Conservation (phyloP, 139 green algal species). For the Chlorella sp. region DNA sequence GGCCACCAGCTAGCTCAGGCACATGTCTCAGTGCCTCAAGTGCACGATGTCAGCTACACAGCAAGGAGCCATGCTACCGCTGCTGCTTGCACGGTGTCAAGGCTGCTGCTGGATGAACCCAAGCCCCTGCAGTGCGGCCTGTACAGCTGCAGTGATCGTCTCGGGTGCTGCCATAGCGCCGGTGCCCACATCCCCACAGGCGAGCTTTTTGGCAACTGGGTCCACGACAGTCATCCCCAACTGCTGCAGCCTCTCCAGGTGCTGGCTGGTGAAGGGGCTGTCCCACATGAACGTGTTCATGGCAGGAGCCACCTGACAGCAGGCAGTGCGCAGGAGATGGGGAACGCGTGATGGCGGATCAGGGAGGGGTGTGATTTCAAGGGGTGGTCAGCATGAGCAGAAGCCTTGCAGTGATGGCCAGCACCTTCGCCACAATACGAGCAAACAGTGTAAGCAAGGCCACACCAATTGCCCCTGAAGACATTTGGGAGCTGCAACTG, state of each 20-base stretch:
- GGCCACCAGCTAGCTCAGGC: too few species aligned
- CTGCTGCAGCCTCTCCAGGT: conserved; percentile 51
- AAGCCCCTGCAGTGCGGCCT: too few species aligned
- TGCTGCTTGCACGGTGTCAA: too few species aligned
- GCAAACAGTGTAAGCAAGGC: neutral
- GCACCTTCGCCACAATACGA: too few species aligned
- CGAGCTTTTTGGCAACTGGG: conserved; percentile 80
- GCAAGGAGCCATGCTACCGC: too few species aligned
- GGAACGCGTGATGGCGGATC: too few species aligned
- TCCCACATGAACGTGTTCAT: conserved; percentile 99
- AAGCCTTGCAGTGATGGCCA: neutral
- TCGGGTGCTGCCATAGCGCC: conserved; percentile 95
- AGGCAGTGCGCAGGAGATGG: conserved; percentile 11
- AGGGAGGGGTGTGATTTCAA: neutral
- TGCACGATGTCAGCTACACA: too few species aligned
- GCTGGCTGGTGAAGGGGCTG: conserved; percentile 69
- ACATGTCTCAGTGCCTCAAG: too few species aligned
- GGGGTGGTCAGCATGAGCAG: neutral
- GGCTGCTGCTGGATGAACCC: too few species aligned
- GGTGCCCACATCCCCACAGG: conserved; percentile 85
- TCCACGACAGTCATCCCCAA: conserved; percentile 58
- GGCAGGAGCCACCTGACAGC: conserved; percentile 81
- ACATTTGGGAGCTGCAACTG: neutral
- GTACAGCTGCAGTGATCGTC: too few species aligned
- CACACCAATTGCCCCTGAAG: neutral